phyloP scores from a whole-genome alignment of 768 basidiomycete species.

The Daedalea quercina region DNA sequence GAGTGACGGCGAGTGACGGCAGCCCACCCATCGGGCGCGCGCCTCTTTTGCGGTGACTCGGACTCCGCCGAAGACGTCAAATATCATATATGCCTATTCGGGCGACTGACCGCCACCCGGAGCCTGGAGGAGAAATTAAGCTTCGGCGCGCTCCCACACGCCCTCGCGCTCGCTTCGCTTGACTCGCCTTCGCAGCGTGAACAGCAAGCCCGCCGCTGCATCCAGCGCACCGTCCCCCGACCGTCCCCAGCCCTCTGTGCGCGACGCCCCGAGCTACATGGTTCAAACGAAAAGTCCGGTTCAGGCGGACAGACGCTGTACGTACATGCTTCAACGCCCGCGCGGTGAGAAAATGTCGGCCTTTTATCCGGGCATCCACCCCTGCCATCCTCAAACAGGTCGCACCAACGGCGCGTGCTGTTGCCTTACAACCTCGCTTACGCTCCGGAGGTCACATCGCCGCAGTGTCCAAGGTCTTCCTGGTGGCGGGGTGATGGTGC shows the following conservation, averaged over 20 bases:
- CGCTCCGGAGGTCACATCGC: no score
- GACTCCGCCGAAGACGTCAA: background rate
- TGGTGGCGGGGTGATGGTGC: no score
- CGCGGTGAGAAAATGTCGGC: background rate
- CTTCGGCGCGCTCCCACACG: background rate
- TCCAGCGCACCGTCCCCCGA: background rate
- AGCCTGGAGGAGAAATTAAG: background rate
- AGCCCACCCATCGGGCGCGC: background rate
- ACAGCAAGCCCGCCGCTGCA: background rate
- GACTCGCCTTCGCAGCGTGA: background rate
- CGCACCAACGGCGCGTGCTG: background rate
- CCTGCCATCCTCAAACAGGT: background rate
- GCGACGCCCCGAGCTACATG: background rate
- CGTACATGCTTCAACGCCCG: background rate
- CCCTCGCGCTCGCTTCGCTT: background rate
- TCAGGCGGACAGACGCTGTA: background rate
- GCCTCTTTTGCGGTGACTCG: background rate
- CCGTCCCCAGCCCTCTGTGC: background rate
- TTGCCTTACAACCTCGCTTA: no score
- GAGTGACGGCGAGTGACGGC: background rate
- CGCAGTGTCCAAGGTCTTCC: no score
- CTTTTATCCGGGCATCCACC: background rate
- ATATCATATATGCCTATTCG: conserved; percentile 1
- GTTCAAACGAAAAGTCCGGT: background rate
- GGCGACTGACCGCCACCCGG: background rate